Percentiles rank a stretch among this genome's conserved stretches.
phyloP scores from a whole-genome alignment of 2,329 filamentous ascomycete genomes.

The Purpureocillium lavendulum region DNA sequence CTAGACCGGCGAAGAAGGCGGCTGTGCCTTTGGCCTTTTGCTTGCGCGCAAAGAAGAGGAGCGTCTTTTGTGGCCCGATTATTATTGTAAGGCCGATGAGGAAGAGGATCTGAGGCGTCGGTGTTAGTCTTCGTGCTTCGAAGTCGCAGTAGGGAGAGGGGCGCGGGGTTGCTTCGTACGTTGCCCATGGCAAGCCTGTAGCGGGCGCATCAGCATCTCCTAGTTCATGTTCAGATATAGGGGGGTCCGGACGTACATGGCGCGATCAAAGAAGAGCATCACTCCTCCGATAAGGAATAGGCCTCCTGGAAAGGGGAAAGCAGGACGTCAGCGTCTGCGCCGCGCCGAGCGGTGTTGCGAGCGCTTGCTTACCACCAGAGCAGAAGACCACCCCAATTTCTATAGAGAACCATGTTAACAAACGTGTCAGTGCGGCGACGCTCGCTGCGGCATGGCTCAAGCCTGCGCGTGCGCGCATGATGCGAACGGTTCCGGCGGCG shows the following conservation, averaged over 20 bases:
- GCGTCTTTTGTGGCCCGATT: slow-evolving; percentile 84
- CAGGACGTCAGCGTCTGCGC: slow-evolving; percentile 1
- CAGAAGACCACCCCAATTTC: slow-evolving; percentile 97
- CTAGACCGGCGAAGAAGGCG: slow-evolving; percentile 76
- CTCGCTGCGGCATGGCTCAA: neutral
- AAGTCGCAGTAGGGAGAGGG: slow-evolving; percentile 6
- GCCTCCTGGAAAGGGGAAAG: slow-evolving; percentile 51
- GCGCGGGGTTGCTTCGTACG: slow-evolving; percentile 36
- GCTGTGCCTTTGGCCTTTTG: slow-evolving; percentile 89
- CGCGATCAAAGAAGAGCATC: slow-evolving; percentile 94
- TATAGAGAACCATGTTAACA: slow-evolving; percentile 28
- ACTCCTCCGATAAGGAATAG: slow-evolving; percentile 94
- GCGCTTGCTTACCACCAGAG: slow-evolving; percentile 72
- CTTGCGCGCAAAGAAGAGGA: slow-evolving; percentile 86
- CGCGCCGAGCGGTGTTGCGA: slow-evolving; percentile 8
- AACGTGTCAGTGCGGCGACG: neutral
- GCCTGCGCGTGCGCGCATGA: neutral
- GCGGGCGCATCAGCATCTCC: slow-evolving; percentile 8
- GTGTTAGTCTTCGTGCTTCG: slow-evolving; percentile 9
- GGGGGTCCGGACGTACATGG: slow-evolving; percentile 56
- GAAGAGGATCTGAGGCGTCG: slow-evolving; percentile 72
- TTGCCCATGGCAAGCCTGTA: slow-evolving; percentile 93
- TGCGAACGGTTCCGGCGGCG: neutral
- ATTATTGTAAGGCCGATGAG: slow-evolving; percentile 93
- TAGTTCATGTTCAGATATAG: neutral